Conservation (phyloP, 352 stramenopile genomes). For the Phytophthora capsici region DNA sequence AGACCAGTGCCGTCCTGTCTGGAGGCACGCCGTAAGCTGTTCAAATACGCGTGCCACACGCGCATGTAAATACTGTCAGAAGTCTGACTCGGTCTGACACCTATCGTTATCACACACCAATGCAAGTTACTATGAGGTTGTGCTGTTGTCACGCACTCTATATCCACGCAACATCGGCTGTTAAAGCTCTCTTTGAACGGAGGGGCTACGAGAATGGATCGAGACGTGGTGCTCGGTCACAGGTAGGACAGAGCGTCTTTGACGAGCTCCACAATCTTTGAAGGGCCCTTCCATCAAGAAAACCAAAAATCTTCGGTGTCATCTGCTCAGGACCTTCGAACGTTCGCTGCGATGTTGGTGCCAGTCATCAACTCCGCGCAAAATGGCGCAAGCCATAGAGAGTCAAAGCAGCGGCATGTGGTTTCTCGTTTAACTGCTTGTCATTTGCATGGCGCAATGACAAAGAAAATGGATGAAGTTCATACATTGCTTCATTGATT, state of each 20-base stretch:
- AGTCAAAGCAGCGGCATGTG: not conserved
- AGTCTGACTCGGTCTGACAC: no score
- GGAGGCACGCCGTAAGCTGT: conserved; percentile 15
- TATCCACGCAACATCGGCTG: conserved; percentile 18
- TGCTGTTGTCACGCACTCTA: conserved; percentile 24
- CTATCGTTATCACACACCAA: conserved; percentile 29
- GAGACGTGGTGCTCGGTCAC: not conserved
- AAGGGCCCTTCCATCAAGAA: conserved; percentile 24
- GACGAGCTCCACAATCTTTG: conserved; percentile 14
- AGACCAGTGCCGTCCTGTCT: conserved; percentile 39
- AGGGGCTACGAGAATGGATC: not conserved
- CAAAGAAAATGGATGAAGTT: not conserved
- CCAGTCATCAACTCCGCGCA: conserved; percentile 7
- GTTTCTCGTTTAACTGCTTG: not conserved
- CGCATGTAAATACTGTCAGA: conserved; percentile 32
- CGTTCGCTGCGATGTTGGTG: conserved; percentile 2
- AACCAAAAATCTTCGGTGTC: conserved; percentile 15
- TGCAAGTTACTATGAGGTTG: conserved; percentile 36
- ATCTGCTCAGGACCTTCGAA: conserved; percentile 3
- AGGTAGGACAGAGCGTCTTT: conserved; percentile 19
- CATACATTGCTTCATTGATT: conserved; percentile 25
- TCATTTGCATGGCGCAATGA: not conserved
- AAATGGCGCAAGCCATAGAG: conserved; percentile 9
- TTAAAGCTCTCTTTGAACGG: conserved; percentile 2
- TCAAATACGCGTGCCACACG: not conserved